Base-by-base conservation (phyloP, 139 green algal genomes). In the Ulvella scutata region DNA sequence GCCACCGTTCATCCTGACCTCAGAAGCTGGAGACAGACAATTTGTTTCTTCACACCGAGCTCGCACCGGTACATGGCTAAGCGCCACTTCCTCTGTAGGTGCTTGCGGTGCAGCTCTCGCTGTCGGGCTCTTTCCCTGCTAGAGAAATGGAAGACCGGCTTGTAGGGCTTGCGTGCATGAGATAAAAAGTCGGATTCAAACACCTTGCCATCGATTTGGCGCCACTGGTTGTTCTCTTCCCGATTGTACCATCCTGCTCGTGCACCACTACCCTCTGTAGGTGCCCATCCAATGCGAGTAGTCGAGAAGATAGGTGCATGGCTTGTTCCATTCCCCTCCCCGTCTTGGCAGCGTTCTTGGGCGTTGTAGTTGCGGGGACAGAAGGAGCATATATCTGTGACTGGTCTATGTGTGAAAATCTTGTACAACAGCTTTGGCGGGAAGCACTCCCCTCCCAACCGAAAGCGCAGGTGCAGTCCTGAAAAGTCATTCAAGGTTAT, bases 391-490 rank as follows among this genome's bases (percentile, higher is more conserved):
- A 78, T 78, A 59, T 85, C 79, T 31, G 79, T 75, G 1, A 92
- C 81, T 26, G 82, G 81, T n/a, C 83, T 61, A 75, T 92, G 86
- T 34, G 88, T 93, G 80, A 85, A 92, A 21, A 95, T 90, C 62
- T 93, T 93, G 82, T 93, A 95, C 38, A 89, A 86, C 23, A 95
- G 76, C n/a, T 85, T 77, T 0, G 90, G 90, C 2, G 90, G 90
- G 72, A 91, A 93, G 9, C 77, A 79, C 10, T 36, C 75, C 28
- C 90, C 90, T 3, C 88, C 88, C 33, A 95, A 77, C n/a, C 90
- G 78, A 74, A 95, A 91, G 31, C 90, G 79, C 38, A 95, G 79
- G 76, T 92, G 84, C 0, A 91, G 62, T 31, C 51, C 51, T 67
- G 51, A n/a, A 67, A 23, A n/a, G n/a, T n/a, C n/a, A n/a, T n/a